These are phyloP conservation scores for Phyllostachys edulis DNA, from an alignment of 176 grass and related monocot genomes.

Conservation along the genomic window DNA sequence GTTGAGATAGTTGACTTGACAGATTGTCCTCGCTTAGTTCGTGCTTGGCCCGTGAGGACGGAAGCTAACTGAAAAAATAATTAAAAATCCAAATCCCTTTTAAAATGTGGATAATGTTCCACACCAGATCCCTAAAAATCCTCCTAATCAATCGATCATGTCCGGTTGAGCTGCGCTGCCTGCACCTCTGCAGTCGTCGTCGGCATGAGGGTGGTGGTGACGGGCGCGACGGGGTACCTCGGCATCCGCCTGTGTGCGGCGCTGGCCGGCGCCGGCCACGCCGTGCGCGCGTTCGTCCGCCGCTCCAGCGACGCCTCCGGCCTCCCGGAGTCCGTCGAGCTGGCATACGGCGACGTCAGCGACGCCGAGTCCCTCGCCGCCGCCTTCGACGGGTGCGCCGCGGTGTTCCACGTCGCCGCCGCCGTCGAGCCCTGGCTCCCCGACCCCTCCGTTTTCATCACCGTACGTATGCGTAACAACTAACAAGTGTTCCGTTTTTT, in stretches of 20 bases:
- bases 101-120: background rate
- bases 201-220: constrained; percentile 68
- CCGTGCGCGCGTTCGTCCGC: constrained; percentile 68
- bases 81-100: background rate
- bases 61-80: too few species aligned
- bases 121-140: background rate
- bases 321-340: constrained; percentile 34
- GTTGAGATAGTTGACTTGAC: background rate
- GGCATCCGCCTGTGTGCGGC: constrained; percentile 62
- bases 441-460: constrained; percentile 66
- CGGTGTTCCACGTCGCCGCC: constrained; percentile 76
- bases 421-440: constrained; percentile 84
- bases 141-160: background rate
- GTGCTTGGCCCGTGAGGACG: too few species aligned
- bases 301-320: constrained; percentile 59
- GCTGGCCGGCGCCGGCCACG: constrained; percentile 57
- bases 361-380: constrained; percentile 64
- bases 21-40: too few species aligned
- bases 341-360: constrained; percentile 76
- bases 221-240: constrained; percentile 79
- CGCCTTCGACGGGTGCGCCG: constrained; percentile 61
- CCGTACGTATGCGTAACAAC: background rate
- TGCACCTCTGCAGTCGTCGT: background rate
- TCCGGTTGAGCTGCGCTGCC: background rate
- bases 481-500: background rate